These are phyloP conservation scores for Ramularia collo-cygni DNA, from an alignment of 2,329 filamentous ascomycete species.

Conservation along the genomic window DNA sequence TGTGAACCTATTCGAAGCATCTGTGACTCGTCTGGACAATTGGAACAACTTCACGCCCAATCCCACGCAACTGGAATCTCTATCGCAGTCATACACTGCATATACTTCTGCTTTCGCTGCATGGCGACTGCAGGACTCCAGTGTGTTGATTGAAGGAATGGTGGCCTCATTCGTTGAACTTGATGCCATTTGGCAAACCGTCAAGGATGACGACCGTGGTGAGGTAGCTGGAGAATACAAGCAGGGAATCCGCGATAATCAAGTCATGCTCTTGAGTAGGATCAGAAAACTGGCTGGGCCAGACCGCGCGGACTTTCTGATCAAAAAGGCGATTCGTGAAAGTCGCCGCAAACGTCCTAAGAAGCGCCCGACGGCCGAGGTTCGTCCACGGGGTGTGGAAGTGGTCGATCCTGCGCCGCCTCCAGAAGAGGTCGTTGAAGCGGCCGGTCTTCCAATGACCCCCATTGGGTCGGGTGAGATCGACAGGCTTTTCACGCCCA, in stretches of 20 bases:
- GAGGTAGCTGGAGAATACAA: conserved; percentile 70
- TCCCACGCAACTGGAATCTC: conserved; percentile 52
- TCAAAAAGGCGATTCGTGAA: conserved; percentile 67
- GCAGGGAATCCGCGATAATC: conserved; percentile 73
- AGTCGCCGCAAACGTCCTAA: conserved; percentile 58
- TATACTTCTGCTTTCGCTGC: conserved; percentile 75
- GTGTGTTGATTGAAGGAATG: conserved; percentile 74
- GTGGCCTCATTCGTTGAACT: conserved; percentile 79
- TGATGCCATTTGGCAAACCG: conserved; percentile 75
- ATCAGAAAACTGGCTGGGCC: conserved; percentile 72
- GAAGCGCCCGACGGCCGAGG: conserved; percentile 63
- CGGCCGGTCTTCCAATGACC: conserved; percentile 11
- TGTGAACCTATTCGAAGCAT: conserved; percentile 69
- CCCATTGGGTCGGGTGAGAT: conserved; percentile 35
- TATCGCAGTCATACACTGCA: conserved; percentile 64
- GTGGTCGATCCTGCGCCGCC: conserved; percentile 10
- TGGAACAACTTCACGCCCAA: conserved; percentile 63
- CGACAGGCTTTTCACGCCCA: conserved; percentile 50
- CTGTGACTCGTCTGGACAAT: conserved; percentile 57
- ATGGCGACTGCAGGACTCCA: conserved; percentile 76
- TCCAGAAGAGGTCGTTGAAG: conserved; percentile 16
- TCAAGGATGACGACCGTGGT: conserved; percentile 69
- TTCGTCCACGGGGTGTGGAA: conserved; percentile 56
- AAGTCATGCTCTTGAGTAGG: conserved; percentile 68
- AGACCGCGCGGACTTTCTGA: conserved; percentile 63